Evolutionary conservation across 345 rosid genomes (phyloP), one percentile per base, ranked within the genome.

Genomic region (Arabis hirsuta): DNA sequence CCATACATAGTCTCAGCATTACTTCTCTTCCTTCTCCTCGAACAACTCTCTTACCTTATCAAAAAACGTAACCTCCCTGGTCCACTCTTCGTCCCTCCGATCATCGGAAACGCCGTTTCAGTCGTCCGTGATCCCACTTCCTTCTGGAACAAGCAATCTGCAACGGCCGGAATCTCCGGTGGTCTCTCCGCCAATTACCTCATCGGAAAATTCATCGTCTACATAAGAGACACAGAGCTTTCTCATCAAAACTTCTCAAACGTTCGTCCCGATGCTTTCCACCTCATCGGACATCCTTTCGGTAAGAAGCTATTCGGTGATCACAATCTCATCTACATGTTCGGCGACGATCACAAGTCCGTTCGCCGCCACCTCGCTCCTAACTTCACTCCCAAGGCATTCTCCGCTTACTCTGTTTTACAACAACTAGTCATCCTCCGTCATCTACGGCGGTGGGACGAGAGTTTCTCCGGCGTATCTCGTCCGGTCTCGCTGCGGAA

Each of bases 301-400:
- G 98, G 98, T 0, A 93, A 87, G 65, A 90, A 86, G 56, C 85
- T 93, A 5, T 93, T 93, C 59, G 97, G 97, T 4, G 90, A 93
- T 8, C 93, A 90, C 71, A 93, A 93, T 65, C 52, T 93, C 69
- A 88, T 93, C 34, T 93, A 87, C 73, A 81, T 90, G 90, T 84
- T 87, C 65, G 98, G 96, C 1, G 91, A 93, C 7, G 90, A 86
- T 11, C 97, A 93, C 72, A 93, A 87, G 12, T 86, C 87, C 51
- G 87, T 93, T 54, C 93, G 97, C 38, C 84, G 89, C 27, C 88
- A 83, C 39, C 81, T 93, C 8, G 96, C 93, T 6, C 98, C 98
- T 4, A 93, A 90, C 32, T 93, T 93, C 78, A 87, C 90, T 3
- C 87, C 82, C 5, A 83, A 56, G 47, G 97, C 98, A 4, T 85